A percentile compares a stretch with the other conserved stretches of the same genome.
phyloP scores from a whole-genome alignment of 352 stramenopile genomes.

The Globisporangium solare region DNA sequence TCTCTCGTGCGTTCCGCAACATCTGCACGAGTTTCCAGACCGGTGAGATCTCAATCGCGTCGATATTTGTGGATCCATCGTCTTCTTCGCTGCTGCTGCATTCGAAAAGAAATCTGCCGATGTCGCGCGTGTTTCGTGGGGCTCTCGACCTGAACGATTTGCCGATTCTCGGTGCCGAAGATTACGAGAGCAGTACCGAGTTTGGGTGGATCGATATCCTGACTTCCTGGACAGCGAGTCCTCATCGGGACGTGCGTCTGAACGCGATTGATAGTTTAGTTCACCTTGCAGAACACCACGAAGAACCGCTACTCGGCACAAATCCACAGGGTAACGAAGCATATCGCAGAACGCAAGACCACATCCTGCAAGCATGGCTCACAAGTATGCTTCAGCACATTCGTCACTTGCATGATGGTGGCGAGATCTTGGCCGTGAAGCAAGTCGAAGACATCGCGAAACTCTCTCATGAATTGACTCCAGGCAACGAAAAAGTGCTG shows the following conservation, averaged over 20 bases:
- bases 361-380: conserved; percentile 76
- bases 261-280: conserved; percentile 71
- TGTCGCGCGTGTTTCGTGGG: conserved; percentile 58
- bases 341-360: conserved; percentile 22
- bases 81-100: conserved; percentile 41
- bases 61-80: conserved; percentile 26
- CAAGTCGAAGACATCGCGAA: conserved; percentile 74
- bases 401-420: conserved; percentile 42
- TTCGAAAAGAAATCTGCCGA: conserved; percentile 53
- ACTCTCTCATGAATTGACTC: conserved; percentile 68
- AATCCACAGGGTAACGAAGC: not conserved
- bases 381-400: conserved; percentile 74
- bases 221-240: conserved; percentile 62
- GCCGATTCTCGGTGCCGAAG: conserved; percentile 62
- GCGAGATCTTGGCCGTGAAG: conserved; percentile 67
- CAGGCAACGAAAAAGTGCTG: conserved; percentile 66
- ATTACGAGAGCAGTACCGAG: conserved; percentile 71
- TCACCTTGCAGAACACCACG: conserved; percentile 43
- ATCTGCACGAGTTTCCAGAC: conserved; percentile 58
- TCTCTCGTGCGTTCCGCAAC: conserved; percentile 43
- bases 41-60: conserved; percentile 36
- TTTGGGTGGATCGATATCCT: conserved; percentile 83
- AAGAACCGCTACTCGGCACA: conserved; percentile 1
- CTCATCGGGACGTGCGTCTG: conserved; percentile 41
- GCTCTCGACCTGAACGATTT: conserved; percentile 61